Evolutionary conservation across 768 basidiomycete species (phyloP), one percentile per base, ranked within the genome.

Genomic region (Pisolithus microcarpus): DNA sequence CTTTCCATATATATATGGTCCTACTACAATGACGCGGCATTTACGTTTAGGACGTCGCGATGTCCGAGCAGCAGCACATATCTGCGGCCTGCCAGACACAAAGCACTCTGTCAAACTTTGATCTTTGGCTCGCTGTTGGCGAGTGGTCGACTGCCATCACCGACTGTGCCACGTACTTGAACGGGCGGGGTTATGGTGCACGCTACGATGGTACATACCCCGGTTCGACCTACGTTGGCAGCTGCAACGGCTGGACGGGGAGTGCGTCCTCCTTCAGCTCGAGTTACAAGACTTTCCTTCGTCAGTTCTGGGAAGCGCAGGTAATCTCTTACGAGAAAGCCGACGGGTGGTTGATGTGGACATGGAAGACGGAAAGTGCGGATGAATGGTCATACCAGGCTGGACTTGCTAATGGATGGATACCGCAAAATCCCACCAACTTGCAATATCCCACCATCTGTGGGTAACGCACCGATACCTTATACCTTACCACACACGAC

Each of bases 301-400:
- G 89, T 31, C 77, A 88, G 63, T 81, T 75, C 64, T 95, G 84
- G 84, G 91, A 92, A 62, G 90, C 87, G 0, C 92, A 94, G 67
- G 79, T 81, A 15, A 81, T 76, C 46, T 73, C 87, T 3, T 90
- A 75, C 53, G 87, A 90, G 72, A 70, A 70, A 46, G 82, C 72
- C n/a, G 70, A 73, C 45, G 87, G 87, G 3, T 90, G 87, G 87
- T 65, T 88, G 21, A 80, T 83, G 64, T 89, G 87, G 88, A 80
- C 85, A 1, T 91, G 88, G 88, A 91, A 91, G 70, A 66, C 87
- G 0, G 89, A 91, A 66, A 70, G 70, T 54, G 84, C 88, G 2
- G 87, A 90, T 55, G 93, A 95, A 52, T 96, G 93, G 93, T 77
- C 85, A 0, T 95, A 95, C 71, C 79, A 87, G 56, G 82, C 85